phyloP scores from a whole-genome alignment of 2,329 filamentous ascomycete species.

The Beauveria pseudobassiana region DNA sequence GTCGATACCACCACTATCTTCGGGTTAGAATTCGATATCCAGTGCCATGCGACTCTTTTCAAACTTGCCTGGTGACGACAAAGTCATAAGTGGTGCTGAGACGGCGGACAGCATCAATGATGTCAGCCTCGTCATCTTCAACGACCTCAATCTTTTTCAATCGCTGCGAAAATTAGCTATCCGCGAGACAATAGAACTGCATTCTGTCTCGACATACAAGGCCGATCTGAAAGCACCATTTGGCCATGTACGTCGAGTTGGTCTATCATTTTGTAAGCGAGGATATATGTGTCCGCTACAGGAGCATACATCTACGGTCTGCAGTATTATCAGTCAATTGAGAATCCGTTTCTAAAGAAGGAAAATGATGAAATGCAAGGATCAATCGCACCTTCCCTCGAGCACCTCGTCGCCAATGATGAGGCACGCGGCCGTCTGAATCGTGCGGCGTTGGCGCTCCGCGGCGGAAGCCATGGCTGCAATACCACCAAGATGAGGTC shows the following conservation, averaged over 20 bases:
- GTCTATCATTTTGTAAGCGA: constrained; percentile 35
- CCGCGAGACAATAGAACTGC: background rate
- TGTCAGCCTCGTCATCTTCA: constrained; percentile 83
- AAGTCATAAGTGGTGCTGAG: constrained; percentile 92
- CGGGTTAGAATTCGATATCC: background rate
- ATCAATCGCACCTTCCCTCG: constrained; percentile 62
- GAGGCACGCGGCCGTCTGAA: constrained; percentile 84
- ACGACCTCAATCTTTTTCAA: constrained; percentile 89
- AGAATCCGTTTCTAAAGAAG: background rate
- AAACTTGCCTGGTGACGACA: constrained; percentile 67
- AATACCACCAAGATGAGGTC: constrained; percentile 15
- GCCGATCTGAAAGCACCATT: constrained; percentile 37
- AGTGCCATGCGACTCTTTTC: background rate
- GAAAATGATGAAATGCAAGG: background rate
- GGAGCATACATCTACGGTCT: constrained; percentile 34
- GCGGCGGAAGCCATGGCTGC: constrained; percentile 40
- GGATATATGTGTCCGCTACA: constrained; percentile 12
- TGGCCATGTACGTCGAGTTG: constrained; percentile 57
- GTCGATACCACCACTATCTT: constrained; percentile 73
- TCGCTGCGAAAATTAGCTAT: constrained; percentile 33
- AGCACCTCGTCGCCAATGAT: constrained; percentile 98
- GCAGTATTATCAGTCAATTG: background rate
- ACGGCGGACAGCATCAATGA: constrained; percentile 75
- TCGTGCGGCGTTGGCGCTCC: constrained; percentile 55
- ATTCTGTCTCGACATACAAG: constrained; percentile 1